These are phyloP conservation scores for Flammula alnicola DNA, from an alignment of 1,284 basidiomycete genomes.

Conservation along the genomic window DNA sequence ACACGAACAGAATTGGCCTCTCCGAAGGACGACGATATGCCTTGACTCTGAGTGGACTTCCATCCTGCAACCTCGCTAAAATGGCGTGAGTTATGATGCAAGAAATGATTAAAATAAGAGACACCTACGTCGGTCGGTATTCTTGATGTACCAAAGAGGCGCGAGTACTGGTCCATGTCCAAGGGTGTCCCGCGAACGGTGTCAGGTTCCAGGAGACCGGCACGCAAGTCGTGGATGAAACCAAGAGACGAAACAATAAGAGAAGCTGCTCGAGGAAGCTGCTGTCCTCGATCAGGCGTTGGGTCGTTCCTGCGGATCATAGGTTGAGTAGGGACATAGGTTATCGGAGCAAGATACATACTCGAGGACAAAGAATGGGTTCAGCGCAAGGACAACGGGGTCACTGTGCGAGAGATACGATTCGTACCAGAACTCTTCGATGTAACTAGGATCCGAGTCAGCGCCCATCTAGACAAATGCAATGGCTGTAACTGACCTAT, in stretches of 20 bases:
- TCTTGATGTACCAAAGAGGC: slow-evolving; percentile 91
- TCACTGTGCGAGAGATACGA: slow-evolving; percentile 92
- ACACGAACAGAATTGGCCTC: slow-evolving; percentile 90
- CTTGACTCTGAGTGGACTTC: slow-evolving; percentile 72
- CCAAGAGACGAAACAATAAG: slow-evolving; percentile 89
- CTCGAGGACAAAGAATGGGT: slow-evolving; percentile 99
- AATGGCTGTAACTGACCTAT: slow-evolving; percentile 51
- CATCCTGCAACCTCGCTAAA: slow-evolving; percentile 89
- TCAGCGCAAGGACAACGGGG: slow-evolving; percentile 91
- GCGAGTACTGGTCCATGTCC: slow-evolving; percentile 94
- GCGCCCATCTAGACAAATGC: background rate
- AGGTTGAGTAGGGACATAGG: slow-evolving; percentile 5
- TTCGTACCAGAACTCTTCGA: slow-evolving; percentile 96
- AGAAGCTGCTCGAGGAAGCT: slow-evolving; percentile 87
- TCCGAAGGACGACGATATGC: slow-evolving; percentile 88
- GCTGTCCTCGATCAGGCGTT: slow-evolving; percentile 86
- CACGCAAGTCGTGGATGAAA: slow-evolving; percentile 94
- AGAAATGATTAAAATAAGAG: background rate
- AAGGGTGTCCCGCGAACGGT: slow-evolving; percentile 78
- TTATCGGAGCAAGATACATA: slow-evolving; percentile 50
- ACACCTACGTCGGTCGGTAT: slow-evolving; percentile 86
- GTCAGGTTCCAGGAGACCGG: slow-evolving; percentile 85
- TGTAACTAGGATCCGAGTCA: slow-evolving; percentile 67
- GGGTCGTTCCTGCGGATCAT: slow-evolving; percentile 80
- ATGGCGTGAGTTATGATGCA: slow-evolving; percentile 2